Base-by-base conservation (phyloP, 225 moss, liverwort and hornwort species). In the Pseudoscleropodium purum region DNA sequence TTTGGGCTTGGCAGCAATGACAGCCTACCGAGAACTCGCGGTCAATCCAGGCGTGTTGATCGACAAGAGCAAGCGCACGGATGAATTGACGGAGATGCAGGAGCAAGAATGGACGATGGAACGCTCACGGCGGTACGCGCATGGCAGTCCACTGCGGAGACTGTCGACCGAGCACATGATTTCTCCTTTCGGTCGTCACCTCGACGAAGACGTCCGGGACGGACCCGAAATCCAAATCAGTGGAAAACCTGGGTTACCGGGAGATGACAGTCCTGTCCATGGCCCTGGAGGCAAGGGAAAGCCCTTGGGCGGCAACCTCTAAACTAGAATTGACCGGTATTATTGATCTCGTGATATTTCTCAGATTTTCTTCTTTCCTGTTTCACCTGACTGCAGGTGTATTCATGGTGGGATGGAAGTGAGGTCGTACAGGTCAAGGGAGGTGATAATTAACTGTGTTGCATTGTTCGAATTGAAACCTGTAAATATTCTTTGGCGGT, bases 121-220 rank as follows among this genome's bases (percentile, higher is more conserved):
- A 57, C 86, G 82, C 93, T 92, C 94, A 14, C 91, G 85, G 37
- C 86, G 62, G 66, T 94, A 92, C 69, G 81, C 91, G 6, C 72
- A 94, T 13, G 54, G 37, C 33, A 93, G 93, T 56, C 94, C 93
- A 24, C n/a, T 94, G 88, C 90, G 94, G 45, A 82, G 5, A 33
- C 23, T 94, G 60, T 84, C 93, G 6, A 82, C 47, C 30, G 90
- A 92, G 54, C 89, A 89, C 36, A 89, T 27, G 82, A 21, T 93
- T 64, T 94, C 94, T 19, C 94, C 94, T 16, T 88, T 94, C 21
- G 94, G 94, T 45, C 92, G 91, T 59, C 93, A 94, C 85, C 91
- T 94, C 60, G 92, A 91, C 81, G 87, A 93, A 36, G 94, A 94
- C 45, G 43, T 87, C 36, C 62, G n/a, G 31, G 91, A 91, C 9